A percentile compares a stretch with the other conserved stretches of the same genome.
Conservation (phyloP, 169 alveolate species). For the Cryptosporidium andersoni region DNA sequence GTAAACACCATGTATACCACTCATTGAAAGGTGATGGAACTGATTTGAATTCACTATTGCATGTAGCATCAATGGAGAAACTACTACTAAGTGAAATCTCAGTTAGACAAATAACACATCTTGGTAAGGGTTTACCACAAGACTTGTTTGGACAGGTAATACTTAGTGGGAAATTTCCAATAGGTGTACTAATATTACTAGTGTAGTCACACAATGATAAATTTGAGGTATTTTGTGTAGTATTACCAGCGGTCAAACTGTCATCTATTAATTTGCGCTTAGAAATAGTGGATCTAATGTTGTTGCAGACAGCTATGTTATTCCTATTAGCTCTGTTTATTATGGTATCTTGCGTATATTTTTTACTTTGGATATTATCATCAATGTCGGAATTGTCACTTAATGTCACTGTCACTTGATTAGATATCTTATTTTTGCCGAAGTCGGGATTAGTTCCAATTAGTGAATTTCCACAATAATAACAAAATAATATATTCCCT, state of each 20-base stretch:
- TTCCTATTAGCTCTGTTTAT: not conserved
- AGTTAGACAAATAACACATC: conserved; percentile 55
- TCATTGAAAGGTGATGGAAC: not conserved
- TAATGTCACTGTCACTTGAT: no score
- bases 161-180: conserved; percentile 4
- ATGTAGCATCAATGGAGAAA: not conserved
- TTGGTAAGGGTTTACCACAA: conserved; percentile 44
- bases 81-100: conserved; percentile 36
- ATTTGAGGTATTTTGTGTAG: no score
- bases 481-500: conserved; percentile 51
- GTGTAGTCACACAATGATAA: no score
- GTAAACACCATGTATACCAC: conserved; percentile 66
- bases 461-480: conserved; percentile 49
- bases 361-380: no score
- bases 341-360: no score
- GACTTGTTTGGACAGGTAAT: conserved; percentile 57
- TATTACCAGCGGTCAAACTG: no score
- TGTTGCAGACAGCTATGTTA: not conserved
- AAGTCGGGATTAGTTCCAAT: conserved; percentile 12
- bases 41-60: not conserved
- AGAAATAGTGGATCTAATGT: not conserved
- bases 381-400: no score
- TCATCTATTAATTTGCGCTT: no score
- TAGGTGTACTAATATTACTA: not conserved
- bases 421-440: no score